phyloP scores from a whole-genome alignment of 2,329 filamentous ascomycete genomes.

The Sclerotinia nivalis region DNA sequence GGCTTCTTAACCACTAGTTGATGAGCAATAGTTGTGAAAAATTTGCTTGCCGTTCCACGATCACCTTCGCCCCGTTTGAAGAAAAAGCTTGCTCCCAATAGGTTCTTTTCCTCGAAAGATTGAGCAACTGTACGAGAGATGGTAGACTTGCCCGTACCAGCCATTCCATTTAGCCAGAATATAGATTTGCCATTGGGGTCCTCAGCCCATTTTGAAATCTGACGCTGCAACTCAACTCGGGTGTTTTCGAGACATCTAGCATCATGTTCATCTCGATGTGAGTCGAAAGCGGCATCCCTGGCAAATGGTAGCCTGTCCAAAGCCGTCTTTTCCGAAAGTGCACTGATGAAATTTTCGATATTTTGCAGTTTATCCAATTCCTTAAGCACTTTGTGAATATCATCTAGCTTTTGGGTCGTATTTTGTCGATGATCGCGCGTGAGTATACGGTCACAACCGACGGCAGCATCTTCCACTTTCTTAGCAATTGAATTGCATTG shows the following conservation, averaged over 20 bases:
- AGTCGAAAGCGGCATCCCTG: constrained; percentile 14
- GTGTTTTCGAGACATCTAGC: constrained; percentile 7
- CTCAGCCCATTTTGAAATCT: constrained; percentile 9
- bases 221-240: constrained; percentile 5
- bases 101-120: constrained; percentile 26
- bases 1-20: constrained; percentile 37
- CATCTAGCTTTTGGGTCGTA: neutral
- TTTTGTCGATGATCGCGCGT: neutral
- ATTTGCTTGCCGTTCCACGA: constrained; percentile 37
- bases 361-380: neutral
- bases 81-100: constrained; percentile 42
- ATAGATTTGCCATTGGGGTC: constrained; percentile 24
- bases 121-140: constrained; percentile 43
- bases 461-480: neutral
- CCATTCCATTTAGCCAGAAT: constrained; percentile 44
- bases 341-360: neutral
- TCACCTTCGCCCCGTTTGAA: constrained; percentile 32
- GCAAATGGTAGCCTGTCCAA: constrained; percentile 3
- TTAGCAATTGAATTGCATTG: neutral
- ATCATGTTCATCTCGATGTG: constrained; percentile 11
- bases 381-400: neutral
- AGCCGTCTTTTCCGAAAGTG: too few relatives aligned
- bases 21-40: constrained; percentile 41
- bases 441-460: neutral
- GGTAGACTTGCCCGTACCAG: constrained; percentile 44